Evolutionary conservation across 768 basidiomycete species (phyloP).

Genomic region (Trametes coccinea): DNA sequence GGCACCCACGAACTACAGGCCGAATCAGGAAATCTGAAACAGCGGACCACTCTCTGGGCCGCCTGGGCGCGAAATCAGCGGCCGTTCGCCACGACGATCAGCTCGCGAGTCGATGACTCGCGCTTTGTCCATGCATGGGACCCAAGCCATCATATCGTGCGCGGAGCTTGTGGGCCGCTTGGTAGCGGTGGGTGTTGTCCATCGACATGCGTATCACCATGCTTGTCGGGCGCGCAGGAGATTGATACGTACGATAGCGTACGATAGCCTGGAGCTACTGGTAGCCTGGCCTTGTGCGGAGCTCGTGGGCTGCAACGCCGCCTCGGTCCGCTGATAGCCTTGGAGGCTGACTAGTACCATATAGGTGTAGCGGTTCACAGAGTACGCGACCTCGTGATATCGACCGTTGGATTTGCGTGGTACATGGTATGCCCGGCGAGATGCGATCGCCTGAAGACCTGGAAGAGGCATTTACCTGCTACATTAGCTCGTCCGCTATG

Average conservation of each 20-base stretch:
- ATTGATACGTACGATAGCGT: background rate
- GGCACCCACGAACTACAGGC: background rate
- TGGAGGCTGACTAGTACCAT: background rate
- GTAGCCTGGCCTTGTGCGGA: background rate
- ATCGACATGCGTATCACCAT: constrained; percentile 12
- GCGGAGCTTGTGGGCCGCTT: background rate
- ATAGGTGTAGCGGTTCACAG: background rate
- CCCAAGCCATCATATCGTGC: too few relatives aligned
- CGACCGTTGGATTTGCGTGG: background rate
- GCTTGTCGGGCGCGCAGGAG: background rate
- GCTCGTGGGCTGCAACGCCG: background rate
- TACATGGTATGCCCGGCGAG: background rate
- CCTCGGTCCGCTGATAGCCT: background rate
- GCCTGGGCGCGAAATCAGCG: background rate
- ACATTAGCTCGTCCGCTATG: background rate
- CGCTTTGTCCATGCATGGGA: too few relatives aligned
- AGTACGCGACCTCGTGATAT: background rate
- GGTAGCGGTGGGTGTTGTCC: background rate
- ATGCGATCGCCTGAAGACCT: background rate
- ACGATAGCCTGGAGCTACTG: background rate
- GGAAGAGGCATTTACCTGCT: background rate
- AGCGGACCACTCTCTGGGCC: background rate
- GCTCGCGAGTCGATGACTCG: too few relatives aligned
- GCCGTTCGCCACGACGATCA: background rate
- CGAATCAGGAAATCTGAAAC: background rate